Base-by-base conservation (phyloP, 2,329 filamentous ascomycete genomes). In the Colletotrichum sp. region DNA sequence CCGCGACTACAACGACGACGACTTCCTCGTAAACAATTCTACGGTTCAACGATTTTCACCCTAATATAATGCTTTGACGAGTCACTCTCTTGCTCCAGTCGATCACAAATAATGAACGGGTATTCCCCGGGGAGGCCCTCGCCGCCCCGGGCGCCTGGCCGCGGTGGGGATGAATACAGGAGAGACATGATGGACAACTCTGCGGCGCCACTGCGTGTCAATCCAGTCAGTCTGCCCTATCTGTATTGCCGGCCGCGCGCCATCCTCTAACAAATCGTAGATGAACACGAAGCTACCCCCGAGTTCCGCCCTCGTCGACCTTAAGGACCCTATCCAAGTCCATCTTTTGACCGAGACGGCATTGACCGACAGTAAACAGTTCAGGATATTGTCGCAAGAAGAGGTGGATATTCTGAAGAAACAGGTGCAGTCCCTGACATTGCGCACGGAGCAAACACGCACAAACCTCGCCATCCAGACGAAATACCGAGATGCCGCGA, bases 321-420 rank as follows among this genome's bases (percentile, higher is more conserved):
- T 93, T 69, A 91, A 92, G 78, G 94, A 95, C 83, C 91, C 89
- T 75, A 94, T 99, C 60, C 94, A 96, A 80, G 93, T 98, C 83
- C 98, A 99, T 83, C 88, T 99, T 63, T 90, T 99, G 74, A 96
- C 97, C 77, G 96, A 99, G 87, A 99, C 95, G 24, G 97, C 97
- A 24, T 91, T 99, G 76, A 92, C 93, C 75, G 97, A 99, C 85
- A 98, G 96, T 86, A 94, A 93, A 81, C 88, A 93, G 80, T 99
- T 93, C 83, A 93, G 96, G 82, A 93, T 99, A 28, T 84, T 99
- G 77, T 95, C 96, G 0, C 95, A 96, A 79, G 96, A 98, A 83
- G 96, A 99, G 85, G 94, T 98, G 34, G 97, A 99, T 79, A 90
- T 92, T 63, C 86, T 99, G 80, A 99, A 99, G 89, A 98, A 96